Evolutionary conservation across 2,329 filamentous ascomycete species (phyloP).

Genomic region (Colletotrichum gloeosporioides): DNA sequence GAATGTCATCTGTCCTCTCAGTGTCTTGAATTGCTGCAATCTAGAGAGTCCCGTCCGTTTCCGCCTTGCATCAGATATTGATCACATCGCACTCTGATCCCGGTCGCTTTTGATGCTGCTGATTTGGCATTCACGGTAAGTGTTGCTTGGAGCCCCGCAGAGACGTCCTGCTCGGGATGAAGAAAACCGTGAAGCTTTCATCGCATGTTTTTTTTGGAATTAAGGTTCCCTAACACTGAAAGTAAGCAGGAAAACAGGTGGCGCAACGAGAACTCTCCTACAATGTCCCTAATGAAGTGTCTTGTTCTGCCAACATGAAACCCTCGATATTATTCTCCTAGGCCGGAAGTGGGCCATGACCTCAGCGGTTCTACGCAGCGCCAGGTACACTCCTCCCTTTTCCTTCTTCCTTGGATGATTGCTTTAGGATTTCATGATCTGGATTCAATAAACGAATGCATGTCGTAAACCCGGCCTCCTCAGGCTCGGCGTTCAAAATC

Average conservation of each 20-base stretch:
- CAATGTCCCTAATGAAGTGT: neutral
- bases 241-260: neutral
- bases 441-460: neutral
- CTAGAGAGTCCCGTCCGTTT: neutral
- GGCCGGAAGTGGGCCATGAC: neutral
- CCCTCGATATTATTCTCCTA: neutral
- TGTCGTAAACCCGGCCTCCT: neutral
- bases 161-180: neutral
- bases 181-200: neutral
- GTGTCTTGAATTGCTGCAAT: no score
- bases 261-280: neutral
- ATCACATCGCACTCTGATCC: neutral
- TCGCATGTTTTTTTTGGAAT: neutral
- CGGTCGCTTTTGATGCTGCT: neutral
- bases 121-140: neutral
- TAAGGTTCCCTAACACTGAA: neutral
- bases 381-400: neutral
- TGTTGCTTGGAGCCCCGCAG: neutral
- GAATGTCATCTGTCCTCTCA: no score
- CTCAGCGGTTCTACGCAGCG: neutral
- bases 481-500: neutral
- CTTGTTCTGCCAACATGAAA: neutral
- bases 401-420: neutral
- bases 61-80: neutral
- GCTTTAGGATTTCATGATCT: neutral